A percentile compares a stretch with the other conserved stretches of the same genome.
Evolutionary conservation across 306 rosid species (phyloP).

Genomic region (Citrullus amarus): DNA sequence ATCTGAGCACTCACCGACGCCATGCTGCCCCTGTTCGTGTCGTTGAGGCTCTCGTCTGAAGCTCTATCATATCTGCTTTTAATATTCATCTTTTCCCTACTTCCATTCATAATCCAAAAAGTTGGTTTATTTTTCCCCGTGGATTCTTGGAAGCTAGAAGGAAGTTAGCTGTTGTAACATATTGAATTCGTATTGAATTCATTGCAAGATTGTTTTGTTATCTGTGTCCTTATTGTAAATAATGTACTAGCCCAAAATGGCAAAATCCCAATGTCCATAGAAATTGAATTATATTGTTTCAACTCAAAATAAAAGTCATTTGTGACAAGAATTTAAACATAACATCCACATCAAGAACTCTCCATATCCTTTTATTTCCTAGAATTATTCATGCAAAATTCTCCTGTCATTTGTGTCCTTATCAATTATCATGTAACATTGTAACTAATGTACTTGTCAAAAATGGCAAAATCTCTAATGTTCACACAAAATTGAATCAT

Average conservation of each 20-base stretch:
- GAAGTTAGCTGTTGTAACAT: background rate
- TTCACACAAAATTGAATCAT: background rate
- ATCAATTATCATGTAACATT: background rate
- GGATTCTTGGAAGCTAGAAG: background rate
- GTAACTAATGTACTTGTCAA: background rate
- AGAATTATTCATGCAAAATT: background rate
- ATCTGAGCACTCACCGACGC: background rate
- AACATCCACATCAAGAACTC: background rate
- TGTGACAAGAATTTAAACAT: background rate
- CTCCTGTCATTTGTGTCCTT: background rate
- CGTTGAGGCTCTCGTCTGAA: background rate
- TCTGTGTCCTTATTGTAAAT: background rate
- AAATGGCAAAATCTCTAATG: background rate
- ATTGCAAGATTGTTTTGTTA: conserved; percentile 1
- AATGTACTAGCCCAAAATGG: background rate
- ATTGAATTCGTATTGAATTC: conserved; percentile 2
- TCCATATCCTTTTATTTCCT: background rate
- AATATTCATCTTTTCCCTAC: background rate
- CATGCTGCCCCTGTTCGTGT: background rate
- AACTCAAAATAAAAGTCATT: background rate
- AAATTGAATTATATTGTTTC: background rate
- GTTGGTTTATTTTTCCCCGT: background rate
- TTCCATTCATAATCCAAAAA: background rate
- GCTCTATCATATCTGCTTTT: background rate
- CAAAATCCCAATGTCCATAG: background rate